Base-by-base conservation (phyloP, 2,329 filamentous ascomycete species). In the Fusarium sp. region DNA sequence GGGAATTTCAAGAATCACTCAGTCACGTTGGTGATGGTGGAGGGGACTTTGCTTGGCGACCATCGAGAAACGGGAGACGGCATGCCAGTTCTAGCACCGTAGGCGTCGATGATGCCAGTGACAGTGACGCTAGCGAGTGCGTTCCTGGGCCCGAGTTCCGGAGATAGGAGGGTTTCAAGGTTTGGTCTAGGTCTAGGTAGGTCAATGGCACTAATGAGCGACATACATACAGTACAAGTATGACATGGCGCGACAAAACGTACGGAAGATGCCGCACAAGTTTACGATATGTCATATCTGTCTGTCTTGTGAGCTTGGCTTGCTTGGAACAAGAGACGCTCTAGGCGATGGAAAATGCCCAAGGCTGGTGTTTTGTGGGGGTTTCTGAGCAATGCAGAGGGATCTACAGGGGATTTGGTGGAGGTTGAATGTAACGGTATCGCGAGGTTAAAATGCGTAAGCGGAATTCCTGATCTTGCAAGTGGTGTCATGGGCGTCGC, bases 371-470 rank as follows among this genome's bases (percentile, higher is more conserved):
- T 38, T 50, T 39, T 45, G 55, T 50, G 61, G 55, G 61, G 54
- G 38, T 56, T 39, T 12, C 6, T 48, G 34, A 45, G 45, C 42
- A 51, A 51, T 51, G 22, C 38, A 34, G 26, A 36, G 34, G 41
- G 62, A 55, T 52, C 54, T 65, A 51, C 44, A 55, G 64, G 60
- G 64, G 58, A 44, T 41, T 30, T 20, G 39, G 47, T 54, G 65
- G 65, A 58, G 61, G 51, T 42, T 28, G 28, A 59, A 63, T 70
- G 62, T 55, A 62, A 65, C 59, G 66, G 47, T 60, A 69, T 68
- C 38, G 65, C 44, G 38, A 59, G 51, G 26, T 59, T 59, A 9
- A 32, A 61, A 44, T 24, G 22, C 15, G 26, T 50, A 14, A 57
- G 59, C 30, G 11, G 34, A 34, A 38, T 60, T 34, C 24, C 18